These are phyloP conservation scores for Hanseniaspora guilliermondii DNA, from an alignment of 805 yeast genomes.

Conservation along the genomic window DNA sequence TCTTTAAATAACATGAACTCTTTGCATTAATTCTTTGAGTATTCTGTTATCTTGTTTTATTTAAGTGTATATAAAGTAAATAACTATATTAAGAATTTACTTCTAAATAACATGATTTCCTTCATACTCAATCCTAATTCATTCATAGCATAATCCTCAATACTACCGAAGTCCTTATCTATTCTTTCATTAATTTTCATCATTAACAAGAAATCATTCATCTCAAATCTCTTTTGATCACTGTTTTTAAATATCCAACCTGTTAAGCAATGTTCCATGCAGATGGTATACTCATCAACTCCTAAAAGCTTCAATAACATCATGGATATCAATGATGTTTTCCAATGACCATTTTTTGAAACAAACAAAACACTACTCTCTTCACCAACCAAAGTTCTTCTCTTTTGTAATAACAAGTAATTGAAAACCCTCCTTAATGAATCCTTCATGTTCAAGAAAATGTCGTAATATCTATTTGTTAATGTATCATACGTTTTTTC, in stretches of 20 bases:
- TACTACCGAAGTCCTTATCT: slow-evolving; percentile 41
- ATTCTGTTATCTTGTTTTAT: no score
- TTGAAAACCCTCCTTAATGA: background rate
- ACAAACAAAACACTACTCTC: slow-evolving; percentile 4
- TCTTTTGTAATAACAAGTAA: background rate
- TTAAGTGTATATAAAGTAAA: no score
- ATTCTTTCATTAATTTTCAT: slow-evolving; percentile 46
- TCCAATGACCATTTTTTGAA: slow-evolving; percentile 14
- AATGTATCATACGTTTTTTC: background rate
- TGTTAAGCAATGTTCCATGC: slow-evolving; percentile 69
- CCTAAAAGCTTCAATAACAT: slow-evolving; percentile 50
- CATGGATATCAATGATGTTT: slow-evolving; percentile 69
- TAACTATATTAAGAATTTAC: slow-evolving; percentile 23
- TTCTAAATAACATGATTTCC: slow-evolving; percentile 33
- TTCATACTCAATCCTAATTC: slow-evolving; percentile 34
- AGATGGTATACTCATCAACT: slow-evolving; percentile 51
- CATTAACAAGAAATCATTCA: slow-evolving; percentile 58
- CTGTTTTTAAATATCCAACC: slow-evolving; percentile 35
- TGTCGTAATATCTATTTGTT: background rate
- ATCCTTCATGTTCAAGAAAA: background rate
- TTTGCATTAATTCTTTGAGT: no score
- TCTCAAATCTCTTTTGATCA: background rate
- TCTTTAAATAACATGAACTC: no score
- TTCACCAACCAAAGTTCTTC: background rate
- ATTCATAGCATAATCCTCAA: slow-evolving; percentile 35